phyloP scores from a whole-genome alignment of 1,284 basidiomycete species.

The Sanguinoderma infundibulare region DNA sequence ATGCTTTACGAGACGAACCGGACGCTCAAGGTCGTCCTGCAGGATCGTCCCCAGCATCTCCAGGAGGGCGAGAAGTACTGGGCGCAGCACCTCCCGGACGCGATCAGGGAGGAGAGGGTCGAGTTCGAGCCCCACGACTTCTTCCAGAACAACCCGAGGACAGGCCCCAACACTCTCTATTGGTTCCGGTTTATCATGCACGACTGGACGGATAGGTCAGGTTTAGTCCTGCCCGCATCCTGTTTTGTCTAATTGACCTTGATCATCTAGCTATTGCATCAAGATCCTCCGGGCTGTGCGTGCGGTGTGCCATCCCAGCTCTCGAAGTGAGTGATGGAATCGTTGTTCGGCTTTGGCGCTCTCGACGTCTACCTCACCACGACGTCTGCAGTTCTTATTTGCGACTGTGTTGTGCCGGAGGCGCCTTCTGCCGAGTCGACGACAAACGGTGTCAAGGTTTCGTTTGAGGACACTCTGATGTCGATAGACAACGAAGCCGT shows the following conservation, averaged over 20 bases:
- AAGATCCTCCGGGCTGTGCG: background rate
- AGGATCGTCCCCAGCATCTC: conserved; percentile 1
- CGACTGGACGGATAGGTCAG: conserved; percentile 3
- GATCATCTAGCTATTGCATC: background rate
- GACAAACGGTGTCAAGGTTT: background rate
- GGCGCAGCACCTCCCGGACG: conserved; percentile 1
- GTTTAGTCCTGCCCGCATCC: background rate
- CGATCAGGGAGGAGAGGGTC: background rate
- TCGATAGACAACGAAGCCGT: background rate
- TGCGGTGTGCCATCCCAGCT: background rate
- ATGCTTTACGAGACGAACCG: conserved; percentile 1
- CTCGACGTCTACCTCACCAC: background rate
- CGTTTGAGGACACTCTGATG: background rate
- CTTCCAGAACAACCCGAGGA: background rate
- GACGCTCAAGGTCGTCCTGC: conserved; percentile 4
- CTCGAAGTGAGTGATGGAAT: background rate
- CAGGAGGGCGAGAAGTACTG: conserved; percentile 5
- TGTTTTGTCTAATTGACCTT: background rate
- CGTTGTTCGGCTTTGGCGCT: no score
- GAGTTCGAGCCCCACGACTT: conserved; percentile 5
- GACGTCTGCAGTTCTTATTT: background rate
- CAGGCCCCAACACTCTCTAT: background rate
- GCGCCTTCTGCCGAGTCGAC: background rate
- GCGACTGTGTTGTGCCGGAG: background rate
- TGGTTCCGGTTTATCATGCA: conserved; percentile 9